A percentile compares a stretch with the other conserved stretches of the same genome.
Evolutionary conservation across 2,329 filamentous ascomycete genomes (phyloP).

Genomic region (Colletotrichum cordylinicola): DNA sequence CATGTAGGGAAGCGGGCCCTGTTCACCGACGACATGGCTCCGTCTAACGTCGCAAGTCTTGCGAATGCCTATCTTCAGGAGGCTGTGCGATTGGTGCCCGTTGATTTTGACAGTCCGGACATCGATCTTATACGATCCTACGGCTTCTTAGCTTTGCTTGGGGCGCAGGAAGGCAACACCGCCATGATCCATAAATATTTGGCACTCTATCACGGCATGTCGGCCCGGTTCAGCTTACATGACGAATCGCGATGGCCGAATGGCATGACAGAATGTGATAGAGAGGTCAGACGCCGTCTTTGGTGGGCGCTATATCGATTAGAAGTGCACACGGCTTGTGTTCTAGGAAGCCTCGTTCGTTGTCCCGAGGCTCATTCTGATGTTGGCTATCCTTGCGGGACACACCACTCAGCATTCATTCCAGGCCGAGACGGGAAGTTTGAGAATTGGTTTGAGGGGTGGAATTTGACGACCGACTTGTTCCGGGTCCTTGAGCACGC

Average conservation of each 20-base stretch:
- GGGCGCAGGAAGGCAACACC: slow-evolving; percentile 6
- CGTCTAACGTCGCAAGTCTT: background rate
- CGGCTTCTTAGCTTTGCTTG: slow-evolving; percentile 7
- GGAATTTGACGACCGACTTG: slow-evolving; percentile 62
- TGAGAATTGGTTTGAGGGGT: slow-evolving; percentile 54
- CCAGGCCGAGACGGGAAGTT: slow-evolving; percentile 1
- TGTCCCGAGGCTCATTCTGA: slow-evolving; percentile 23
- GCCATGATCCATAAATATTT: slow-evolving; percentile 21
- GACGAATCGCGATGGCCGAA: slow-evolving; percentile 25
- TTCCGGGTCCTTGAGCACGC: slow-evolving; percentile 61
- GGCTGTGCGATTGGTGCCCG: background rate
- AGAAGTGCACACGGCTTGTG: slow-evolving; percentile 26
- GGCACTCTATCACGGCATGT: slow-evolving; percentile 25
- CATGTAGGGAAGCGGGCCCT: background rate
- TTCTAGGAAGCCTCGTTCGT: slow-evolving; percentile 25
- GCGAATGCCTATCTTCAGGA: background rate
- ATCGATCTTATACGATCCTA: slow-evolving; percentile 3
- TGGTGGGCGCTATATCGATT: slow-evolving; percentile 28
- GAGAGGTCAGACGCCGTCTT: slow-evolving; percentile 23
- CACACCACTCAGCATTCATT: background rate
- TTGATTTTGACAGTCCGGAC: background rate
- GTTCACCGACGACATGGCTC: background rate
- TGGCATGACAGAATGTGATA: slow-evolving; percentile 5
- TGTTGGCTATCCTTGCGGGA: slow-evolving; percentile 19
- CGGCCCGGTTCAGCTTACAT: slow-evolving; percentile 22